phyloP scores from a whole-genome alignment of 805 yeast genomes.

The Candida dajiaensis region DNA sequence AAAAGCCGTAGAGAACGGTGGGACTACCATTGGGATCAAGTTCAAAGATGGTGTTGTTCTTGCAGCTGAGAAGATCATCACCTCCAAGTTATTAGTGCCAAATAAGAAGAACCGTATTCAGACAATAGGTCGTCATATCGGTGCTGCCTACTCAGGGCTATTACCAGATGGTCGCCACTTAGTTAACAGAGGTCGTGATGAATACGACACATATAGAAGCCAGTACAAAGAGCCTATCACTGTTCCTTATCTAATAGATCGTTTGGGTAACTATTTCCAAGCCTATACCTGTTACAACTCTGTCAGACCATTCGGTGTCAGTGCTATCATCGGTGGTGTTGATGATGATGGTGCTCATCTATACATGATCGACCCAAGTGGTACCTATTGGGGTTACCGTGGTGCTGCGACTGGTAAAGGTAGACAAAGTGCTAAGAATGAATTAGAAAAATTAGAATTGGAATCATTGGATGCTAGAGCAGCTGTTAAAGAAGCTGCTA shows the following conservation, averaged over 20 bases:
- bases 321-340: constrained; percentile 89
- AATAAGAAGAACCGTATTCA: constrained; percentile 87
- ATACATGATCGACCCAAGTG: constrained; percentile 97
- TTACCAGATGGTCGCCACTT: constrained; percentile 96
- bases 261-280: constrained; percentile 87
- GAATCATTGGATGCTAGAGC: constrained; percentile 65
- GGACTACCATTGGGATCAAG: constrained; percentile 90
- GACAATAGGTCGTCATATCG: constrained; percentile 88
- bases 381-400: constrained; percentile 93
- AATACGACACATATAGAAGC: constrained; percentile 72
- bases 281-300: constrained; percentile 94
- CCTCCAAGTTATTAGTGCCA: constrained; percentile 84
- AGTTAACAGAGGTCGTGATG: constrained; percentile 89
- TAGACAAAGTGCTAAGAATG: constrained; percentile 95
- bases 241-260: constrained; percentile 75
- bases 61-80: constrained; percentile 91
- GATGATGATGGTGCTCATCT: constrained; percentile 88
- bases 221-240: constrained; percentile 73
- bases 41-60: constrained; percentile 92
- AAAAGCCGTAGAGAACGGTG: constrained; percentile 96
- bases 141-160: constrained; percentile 91
- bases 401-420: constrained; percentile 99
- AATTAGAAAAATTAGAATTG: constrained; percentile 79
- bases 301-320: constrained; percentile 95
- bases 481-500: constrained; percentile 91